Conservation (phyloP, 129 eudicot genomes). For the Oenanthe sinensis region DNA sequence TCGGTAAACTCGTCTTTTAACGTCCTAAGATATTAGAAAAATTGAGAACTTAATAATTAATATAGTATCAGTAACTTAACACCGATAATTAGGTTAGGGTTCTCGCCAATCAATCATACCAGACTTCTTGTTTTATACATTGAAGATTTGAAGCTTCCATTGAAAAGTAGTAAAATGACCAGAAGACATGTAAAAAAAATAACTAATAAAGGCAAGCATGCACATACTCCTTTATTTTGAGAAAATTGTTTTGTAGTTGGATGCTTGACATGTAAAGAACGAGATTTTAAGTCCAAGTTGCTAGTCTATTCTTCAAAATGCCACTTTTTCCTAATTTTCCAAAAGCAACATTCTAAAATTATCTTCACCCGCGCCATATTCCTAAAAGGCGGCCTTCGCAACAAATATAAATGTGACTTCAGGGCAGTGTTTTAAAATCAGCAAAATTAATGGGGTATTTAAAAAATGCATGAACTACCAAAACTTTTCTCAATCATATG, state of each 20-base stretch:
- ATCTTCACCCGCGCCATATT: no score
- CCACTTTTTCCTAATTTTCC: neutral
- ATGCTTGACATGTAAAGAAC: neutral
- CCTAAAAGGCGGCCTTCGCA: no score
- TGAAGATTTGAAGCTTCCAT: neutral
- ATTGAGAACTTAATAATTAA: no score
- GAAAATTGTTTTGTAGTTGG: neutral
- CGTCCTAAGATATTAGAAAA: no score
- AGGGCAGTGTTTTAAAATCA: no score
- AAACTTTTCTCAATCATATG: no score
- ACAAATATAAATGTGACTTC: no score
- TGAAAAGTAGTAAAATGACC: neutral
- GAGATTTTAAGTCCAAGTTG: neutral
- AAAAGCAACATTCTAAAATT: neutral
- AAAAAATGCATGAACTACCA: no score
- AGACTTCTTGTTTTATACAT: neutral
- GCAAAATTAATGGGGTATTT: no score
- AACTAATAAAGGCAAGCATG: neutral
- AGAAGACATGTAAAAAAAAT: neutral
- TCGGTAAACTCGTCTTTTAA: no score
- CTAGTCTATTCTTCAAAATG: neutral
- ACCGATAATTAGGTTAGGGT: neutral
- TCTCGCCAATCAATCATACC: neutral
- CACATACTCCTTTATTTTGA: neutral
- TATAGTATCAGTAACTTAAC: no score